Evolutionary conservation across 305 asterid species (phyloP), one percentile per base, ranked within the genome.

Genomic region (Petunia hybrid): DNA sequence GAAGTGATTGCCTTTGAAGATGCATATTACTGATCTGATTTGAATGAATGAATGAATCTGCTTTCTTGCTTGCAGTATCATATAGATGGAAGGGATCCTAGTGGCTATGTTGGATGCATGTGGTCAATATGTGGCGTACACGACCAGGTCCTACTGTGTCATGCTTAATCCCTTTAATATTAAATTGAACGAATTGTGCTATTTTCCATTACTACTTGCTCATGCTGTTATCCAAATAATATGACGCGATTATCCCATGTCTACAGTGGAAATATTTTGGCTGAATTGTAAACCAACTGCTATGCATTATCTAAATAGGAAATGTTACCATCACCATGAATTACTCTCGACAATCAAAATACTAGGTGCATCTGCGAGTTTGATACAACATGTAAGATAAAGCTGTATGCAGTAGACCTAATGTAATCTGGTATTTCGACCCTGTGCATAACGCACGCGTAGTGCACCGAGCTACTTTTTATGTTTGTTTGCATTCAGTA

Each of bases 101-200:
- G 79, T 85, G 99, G 99, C 45, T 95, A 95, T 57, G 99, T 95
- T 16, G 99, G 99, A 75, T 95, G 99, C 93, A 94, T 95, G 99
- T 95, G 99, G 99, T 94, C 99, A 1, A 92, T 94, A 63, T 95
- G 99, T 80, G 99, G 99, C 77, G 82, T 95, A 76, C 99, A 95
- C 62, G 99, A 95, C 88, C 99, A 92, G 99, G 99, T 95, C 36
- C 48, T 81, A 55, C 2, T 36, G 35, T 22, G 14, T 10, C 35
- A 51, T 35, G 4, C 45, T 48, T 13, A 73, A 12, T 66, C 53
- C 51, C 53, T 14, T 66, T 31, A 6, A 40, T 40, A 1, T 51
- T 14, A 4, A 14, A 51, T 51, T 51, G 36, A 36, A 38, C 9
- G 38, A 12, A 12, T 1, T 0, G 70, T 10, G 10, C 39, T 5